phyloP scores from a whole-genome alignment of 805 yeast genomes.

The Lipomyces sp. region DNA sequence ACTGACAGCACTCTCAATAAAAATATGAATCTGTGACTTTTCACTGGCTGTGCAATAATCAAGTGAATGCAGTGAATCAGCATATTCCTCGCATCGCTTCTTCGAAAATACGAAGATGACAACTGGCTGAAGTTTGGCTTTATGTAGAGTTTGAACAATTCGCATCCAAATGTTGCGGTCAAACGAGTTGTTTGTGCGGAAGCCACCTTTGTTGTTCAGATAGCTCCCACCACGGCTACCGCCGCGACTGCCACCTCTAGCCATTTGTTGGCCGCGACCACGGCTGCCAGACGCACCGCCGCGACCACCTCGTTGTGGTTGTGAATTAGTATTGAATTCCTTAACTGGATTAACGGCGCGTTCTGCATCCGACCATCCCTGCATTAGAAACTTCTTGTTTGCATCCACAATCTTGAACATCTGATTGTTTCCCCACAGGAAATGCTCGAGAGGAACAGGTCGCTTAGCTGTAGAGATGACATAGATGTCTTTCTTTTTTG shows the following conservation, averaged over 20 bases:
- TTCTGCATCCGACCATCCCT: constrained; percentile 47
- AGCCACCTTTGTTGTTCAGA: constrained; percentile 46
- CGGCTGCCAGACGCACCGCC: constrained; percentile 42
- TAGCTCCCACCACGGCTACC: constrained; percentile 42
- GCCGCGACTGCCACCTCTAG: constrained; percentile 49
- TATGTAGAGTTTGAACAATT: constrained; percentile 70
- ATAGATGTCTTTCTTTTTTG: constrained; percentile 92
- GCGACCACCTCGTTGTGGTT: constrained; percentile 45
- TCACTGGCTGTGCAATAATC: constrained; percentile 86
- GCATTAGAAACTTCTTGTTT: constrained; percentile 67
- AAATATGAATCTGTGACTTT: constrained; percentile 89
- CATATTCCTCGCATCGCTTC: constrained; percentile 91
- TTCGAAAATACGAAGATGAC: constrained; percentile 93
- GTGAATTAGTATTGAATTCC: constrained; percentile 13
- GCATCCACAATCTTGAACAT: constrained; percentile 75
- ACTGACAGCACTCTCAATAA: constrained; percentile 84
- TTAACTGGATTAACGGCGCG: constrained; percentile 48
- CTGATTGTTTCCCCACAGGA: constrained; percentile 78
- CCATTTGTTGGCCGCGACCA: constrained; percentile 44
- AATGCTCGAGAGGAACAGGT: constrained; percentile 93
- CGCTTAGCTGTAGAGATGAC: constrained; percentile 96
- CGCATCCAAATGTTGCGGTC: constrained; percentile 78
- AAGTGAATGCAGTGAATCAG: constrained; percentile 70
- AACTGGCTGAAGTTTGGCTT: constrained; percentile 79
- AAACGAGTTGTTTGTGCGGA: constrained; percentile 63